A percentile compares a stretch with the other conserved stretches of the same genome.
Evolutionary conservation across 306 rosid species (phyloP).

Genomic region (Glycine tomentella): DNA sequence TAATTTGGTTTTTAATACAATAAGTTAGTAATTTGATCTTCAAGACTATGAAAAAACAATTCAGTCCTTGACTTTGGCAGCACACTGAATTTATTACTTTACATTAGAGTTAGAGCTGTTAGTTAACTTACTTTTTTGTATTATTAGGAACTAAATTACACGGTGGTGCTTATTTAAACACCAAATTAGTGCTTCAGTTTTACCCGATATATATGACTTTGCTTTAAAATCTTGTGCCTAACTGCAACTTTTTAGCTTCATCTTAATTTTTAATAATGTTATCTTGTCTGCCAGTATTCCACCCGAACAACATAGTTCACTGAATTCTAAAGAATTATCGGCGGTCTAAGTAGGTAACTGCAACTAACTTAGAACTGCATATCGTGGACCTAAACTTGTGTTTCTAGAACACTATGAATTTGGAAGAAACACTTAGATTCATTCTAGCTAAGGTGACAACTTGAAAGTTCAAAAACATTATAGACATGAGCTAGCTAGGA

Average conservation of each 20-base stretch:
- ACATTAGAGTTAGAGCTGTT: background rate
- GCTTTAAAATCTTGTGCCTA: background rate
- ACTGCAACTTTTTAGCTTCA: background rate
- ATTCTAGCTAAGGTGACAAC: too few relatives aligned
- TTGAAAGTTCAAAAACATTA: too few relatives aligned
- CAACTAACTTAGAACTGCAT: too few relatives aligned
- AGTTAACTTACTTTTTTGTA: slow-evolving; percentile 13
- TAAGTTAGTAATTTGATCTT: too few relatives aligned
- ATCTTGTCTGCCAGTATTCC: background rate
- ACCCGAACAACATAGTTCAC: slow-evolving; percentile 16
- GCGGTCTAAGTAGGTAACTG: slow-evolving; percentile 47
- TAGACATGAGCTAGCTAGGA: too few relatives aligned
- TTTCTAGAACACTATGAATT: too few relatives aligned
- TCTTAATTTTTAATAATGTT: background rate
- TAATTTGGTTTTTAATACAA: background rate
- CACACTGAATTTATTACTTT: background rate
- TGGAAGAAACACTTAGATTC: too few relatives aligned
- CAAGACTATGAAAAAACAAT: background rate
- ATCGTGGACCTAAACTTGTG: too few relatives aligned
- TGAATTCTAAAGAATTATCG: slow-evolving; percentile 25
- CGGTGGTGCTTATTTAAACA: background rate
- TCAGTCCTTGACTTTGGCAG: background rate
- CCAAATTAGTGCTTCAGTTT: background rate
- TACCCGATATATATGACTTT: background rate
- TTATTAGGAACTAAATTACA: background rate